Conservation (phyloP, 805 yeast genomes). For the Metschnikowia corniflorae region DNA sequence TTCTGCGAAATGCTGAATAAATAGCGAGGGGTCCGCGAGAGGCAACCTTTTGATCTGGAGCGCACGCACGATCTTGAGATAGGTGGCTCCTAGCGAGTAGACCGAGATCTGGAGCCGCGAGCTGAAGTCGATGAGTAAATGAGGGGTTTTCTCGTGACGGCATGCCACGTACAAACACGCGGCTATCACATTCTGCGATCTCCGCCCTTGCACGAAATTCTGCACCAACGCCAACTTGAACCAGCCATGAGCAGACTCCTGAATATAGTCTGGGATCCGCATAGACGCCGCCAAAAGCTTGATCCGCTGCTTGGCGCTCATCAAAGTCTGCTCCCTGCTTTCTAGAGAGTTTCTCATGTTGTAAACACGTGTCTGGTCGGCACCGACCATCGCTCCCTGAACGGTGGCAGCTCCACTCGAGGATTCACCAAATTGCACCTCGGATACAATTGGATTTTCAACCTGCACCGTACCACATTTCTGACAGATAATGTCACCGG, state of each 20-base stretch:
- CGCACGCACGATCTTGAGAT: conserved; percentile 85
- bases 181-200: conserved; percentile 92
- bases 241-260: conserved; percentile 87
- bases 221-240: conserved; percentile 80
- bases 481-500: conserved; percentile 77
- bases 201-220: conserved; percentile 95
- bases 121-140: conserved; percentile 93
- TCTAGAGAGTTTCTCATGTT: conserved; percentile 72
- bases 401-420: conserved; percentile 93
- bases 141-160: conserved; percentile 85
- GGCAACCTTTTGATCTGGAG: conserved; percentile 77
- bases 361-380: conserved; percentile 77
- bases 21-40: conserved; percentile 88
- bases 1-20: conserved; percentile 91
- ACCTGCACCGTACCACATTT: conserved; percentile 85
- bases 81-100: conserved; percentile 93
- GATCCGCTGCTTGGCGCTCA: conserved; percentile 77
- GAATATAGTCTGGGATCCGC: conserved; percentile 75
- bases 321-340: conserved; percentile 83
- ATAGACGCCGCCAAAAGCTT: conserved; percentile 76
- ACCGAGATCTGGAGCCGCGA: conserved; percentile 88
- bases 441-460: conserved; percentile 93
- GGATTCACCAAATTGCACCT: conserved; percentile 90
- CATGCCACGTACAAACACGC: conserved; percentile 95
- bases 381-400: conserved; percentile 89